A percentile compares a stretch with the other conserved stretches of the same genome.
These are phyloP conservation scores for Monosporascus ibericus DNA, from an alignment of 2,329 filamentous ascomycete species.

Conservation along the genomic window DNA sequence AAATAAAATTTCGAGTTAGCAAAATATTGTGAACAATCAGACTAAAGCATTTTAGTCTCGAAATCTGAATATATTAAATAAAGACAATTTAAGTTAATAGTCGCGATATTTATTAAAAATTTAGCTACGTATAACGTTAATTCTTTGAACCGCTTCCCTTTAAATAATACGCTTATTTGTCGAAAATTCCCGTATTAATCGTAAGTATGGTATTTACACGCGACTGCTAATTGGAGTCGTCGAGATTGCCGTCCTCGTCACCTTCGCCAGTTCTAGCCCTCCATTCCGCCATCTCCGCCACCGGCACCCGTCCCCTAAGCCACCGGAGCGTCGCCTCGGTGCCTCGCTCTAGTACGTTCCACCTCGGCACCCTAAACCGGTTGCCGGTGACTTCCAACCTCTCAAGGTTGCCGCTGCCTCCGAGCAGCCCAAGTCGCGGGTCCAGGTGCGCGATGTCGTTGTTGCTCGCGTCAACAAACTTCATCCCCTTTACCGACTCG, in stretches of 20 bases:
- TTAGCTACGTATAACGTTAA: no score
- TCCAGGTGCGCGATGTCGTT: slow-evolving; percentile 83
- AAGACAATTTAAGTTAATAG: no score
- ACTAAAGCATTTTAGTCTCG: no score
- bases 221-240: slow-evolving; percentile 14
- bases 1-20: no score
- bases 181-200: not conserved
- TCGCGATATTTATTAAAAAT: no score
- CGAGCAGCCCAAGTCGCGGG: slow-evolving; percentile 71
- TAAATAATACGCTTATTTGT: not conserved
- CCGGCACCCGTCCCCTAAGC: slow-evolving; percentile 70
- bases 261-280: slow-evolving; percentile 36
- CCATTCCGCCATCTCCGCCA: slow-evolving; percentile 53
- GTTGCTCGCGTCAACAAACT: slow-evolving; percentile 71
- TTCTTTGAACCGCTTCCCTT: no score
- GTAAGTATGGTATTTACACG: slow-evolving; percentile 1
- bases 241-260: slow-evolving; percentile 21
- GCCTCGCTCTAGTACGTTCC: slow-evolving; percentile 76
- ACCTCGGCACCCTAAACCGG: slow-evolving; percentile 79
- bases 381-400: slow-evolving; percentile 77
- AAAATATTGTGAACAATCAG: no score
- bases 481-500: slow-evolving; percentile 66
- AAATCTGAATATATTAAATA: no score
- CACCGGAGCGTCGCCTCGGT: slow-evolving; percentile 80
- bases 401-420: slow-evolving; percentile 54